Base-by-base conservation (phyloP, 2,329 filamentous ascomycete genomes). In the Colletotrichum neosansevieriae region DNA sequence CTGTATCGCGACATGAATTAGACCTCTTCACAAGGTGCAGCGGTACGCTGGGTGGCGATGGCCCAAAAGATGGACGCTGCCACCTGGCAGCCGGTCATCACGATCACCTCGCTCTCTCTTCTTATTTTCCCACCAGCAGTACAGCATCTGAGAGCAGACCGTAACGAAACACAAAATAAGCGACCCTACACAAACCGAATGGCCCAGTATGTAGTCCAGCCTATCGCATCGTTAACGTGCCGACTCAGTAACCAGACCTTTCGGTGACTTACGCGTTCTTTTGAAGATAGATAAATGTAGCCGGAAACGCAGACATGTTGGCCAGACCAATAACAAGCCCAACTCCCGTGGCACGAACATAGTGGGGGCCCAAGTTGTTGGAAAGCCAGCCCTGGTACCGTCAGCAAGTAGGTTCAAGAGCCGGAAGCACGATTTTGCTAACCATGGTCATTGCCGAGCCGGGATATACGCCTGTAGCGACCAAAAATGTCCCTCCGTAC, bases 201-300 rank as follows among this genome's bases (percentile, higher is more conserved):
- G 49, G 2, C 49, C 49, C 0, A 51, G 5, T 21, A 34, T 32
- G 15, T 51, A 51, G 32, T 51, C 15, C 12, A 24, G 49, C 2
- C 49, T 51, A 17, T 12, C 15, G 9, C 15, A 17, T 6, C 12
- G 24, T 51, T 10, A 51, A 12, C 2, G 3, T n/a, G 24, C 24
- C 24, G 6, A 6, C 24, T 29, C 4, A 29, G 6, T 6, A 29
- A 29, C 24, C 24, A 29, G 24, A 29, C 5, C 4, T 29, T 29
- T 29, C 1, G 78, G 75, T 0, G 38, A 77, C 78, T 73, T 72
- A 80, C 73, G 77, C 79, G 72, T 84, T 81, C 63, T 76, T 71
- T n/a, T 75, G 72, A 4, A 84, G 74, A 69, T 83, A 83, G 19
- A 80, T 80, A 62, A 82, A 83, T 0, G 82, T 80, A 2, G 79